These are phyloP conservation scores for Paracamarosporium sp. DNA, from an alignment of 2,329 filamentous ascomycete genomes.

Conservation along the genomic window DNA sequence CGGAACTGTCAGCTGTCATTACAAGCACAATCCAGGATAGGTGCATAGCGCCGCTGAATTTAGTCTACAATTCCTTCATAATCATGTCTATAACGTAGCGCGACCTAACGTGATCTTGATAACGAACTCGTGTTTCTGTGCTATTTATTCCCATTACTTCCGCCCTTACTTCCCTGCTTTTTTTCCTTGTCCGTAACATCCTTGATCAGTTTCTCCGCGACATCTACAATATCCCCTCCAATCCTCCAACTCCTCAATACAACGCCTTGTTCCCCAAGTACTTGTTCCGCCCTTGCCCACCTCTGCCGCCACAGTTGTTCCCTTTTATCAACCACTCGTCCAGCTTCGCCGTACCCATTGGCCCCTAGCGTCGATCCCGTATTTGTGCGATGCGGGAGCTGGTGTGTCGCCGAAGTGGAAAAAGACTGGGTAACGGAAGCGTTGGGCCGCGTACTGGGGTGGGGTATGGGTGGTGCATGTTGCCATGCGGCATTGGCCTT, in stretches of 20 bases:
- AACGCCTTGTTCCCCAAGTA: slow-evolving; percentile 71
- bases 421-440: slow-evolving; percentile 28
- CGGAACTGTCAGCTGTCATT: too few relatives aligned
- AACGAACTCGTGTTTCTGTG: neutral
- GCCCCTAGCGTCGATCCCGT: slow-evolving; percentile 31
- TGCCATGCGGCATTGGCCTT: slow-evolving; percentile 46
- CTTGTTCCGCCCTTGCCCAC: slow-evolving; percentile 68
- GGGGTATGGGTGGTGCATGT: slow-evolving; percentile 37
- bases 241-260: slow-evolving; percentile 75
- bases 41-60: too few relatives aligned
- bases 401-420: slow-evolving; percentile 28
- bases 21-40: too few relatives aligned
- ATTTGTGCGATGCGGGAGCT: slow-evolving; percentile 31
- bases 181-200: slow-evolving; percentile 54
- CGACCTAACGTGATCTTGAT: too few relatives aligned
- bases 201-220: slow-evolving; percentile 70
- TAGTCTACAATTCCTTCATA: too few relatives aligned
- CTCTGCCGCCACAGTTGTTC: slow-evolving; percentile 75
- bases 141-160: slow-evolving; percentile 5
- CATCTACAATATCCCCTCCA: slow-evolving; percentile 72
- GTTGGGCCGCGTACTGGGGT: slow-evolving; percentile 32
- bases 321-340: slow-evolving; percentile 65
- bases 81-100: too few relatives aligned
- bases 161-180: slow-evolving; percentile 11
- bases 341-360: slow-evolving; percentile 25